A percentile compares a stretch with the other conserved stretches of the same genome.
Evolutionary conservation across 1,284 basidiomycete genomes (phyloP).

Genomic region (Irpex rosettiformis): DNA sequence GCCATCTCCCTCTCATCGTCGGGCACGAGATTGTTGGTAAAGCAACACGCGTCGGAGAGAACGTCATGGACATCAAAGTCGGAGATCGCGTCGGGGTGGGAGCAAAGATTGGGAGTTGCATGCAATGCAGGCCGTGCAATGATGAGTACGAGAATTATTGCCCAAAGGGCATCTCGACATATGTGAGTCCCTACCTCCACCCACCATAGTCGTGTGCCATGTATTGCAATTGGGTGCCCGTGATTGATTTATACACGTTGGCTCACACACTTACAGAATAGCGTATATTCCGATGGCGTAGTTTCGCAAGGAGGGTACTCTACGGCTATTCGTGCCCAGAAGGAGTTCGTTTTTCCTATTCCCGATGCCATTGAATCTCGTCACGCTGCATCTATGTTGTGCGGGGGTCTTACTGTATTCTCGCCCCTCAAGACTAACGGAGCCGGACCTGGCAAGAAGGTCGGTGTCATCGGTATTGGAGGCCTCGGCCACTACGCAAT

Average conservation of each 20-base stretch:
- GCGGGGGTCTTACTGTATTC: constrained; percentile 66
- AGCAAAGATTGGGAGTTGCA: constrained; percentile 53
- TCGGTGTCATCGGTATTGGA: constrained; percentile 66
- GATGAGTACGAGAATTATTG: constrained; percentile 54
- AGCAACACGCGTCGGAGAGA: constrained; percentile 48
- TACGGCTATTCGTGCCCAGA: constrained; percentile 61
- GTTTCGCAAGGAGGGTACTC: constrained; percentile 62
- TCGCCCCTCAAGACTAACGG: constrained; percentile 63
- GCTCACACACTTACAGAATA: constrained; percentile 35
- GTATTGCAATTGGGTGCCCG: no score
- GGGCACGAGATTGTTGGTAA: constrained; percentile 65
- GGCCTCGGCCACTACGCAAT: constrained; percentile 40
- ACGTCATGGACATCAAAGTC: constrained; percentile 54
- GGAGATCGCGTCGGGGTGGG: constrained; percentile 67
- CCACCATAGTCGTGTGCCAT: no score
- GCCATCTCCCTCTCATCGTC: constrained; percentile 38
- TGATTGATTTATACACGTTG: no score
- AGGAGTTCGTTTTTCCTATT: constrained; percentile 69
- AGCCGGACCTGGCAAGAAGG: constrained; percentile 60
- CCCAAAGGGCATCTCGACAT: constrained; percentile 29
- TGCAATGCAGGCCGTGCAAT: constrained; percentile 51
- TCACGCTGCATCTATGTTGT: constrained; percentile 52
- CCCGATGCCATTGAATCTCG: constrained; percentile 55
- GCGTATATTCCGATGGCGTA: constrained; percentile 49
- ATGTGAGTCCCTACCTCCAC: constrained; percentile 33